Conservation (phyloP, 1,284 basidiomycete species). For the Heimioporus punctisporus region DNA sequence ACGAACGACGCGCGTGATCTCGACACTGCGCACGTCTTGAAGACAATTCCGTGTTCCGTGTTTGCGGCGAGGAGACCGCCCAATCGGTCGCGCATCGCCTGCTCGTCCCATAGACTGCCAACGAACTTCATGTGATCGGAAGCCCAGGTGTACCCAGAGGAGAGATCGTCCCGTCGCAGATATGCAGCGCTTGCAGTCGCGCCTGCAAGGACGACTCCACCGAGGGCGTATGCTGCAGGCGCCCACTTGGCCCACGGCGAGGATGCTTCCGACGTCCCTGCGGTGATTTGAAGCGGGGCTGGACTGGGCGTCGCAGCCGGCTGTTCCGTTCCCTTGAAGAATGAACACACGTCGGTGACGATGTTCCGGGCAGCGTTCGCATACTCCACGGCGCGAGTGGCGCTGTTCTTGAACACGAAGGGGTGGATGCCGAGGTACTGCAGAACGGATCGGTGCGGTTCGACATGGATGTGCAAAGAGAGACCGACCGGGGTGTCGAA, state of each 20-base stretch:
- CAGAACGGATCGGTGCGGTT: background rate
- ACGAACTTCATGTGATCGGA: slow-evolving; percentile 94
- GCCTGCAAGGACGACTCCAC: slow-evolving; percentile 76
- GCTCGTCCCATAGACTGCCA: slow-evolving; percentile 85
- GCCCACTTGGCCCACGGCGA: slow-evolving; percentile 62
- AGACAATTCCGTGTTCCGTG: slow-evolving; percentile 63
- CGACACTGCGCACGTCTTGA: slow-evolving; percentile 66
- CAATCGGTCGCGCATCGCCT: slow-evolving; percentile 62
- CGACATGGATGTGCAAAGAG: background rate
- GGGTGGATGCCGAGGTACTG: slow-evolving; percentile 91
- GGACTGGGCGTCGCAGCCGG: slow-evolving; percentile 31
- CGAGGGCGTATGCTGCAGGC: slow-evolving; percentile 63
- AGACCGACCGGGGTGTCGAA: slow-evolving; percentile 88
- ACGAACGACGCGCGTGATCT: background rate
- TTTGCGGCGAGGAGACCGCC: slow-evolving; percentile 64
- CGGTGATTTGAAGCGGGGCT: slow-evolving; percentile 24
- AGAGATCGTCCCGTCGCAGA: slow-evolving; percentile 74
- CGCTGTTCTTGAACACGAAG: slow-evolving; percentile 82
- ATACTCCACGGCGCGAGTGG: slow-evolving; percentile 78
- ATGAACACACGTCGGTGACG: slow-evolving; percentile 53
- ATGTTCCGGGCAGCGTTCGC: slow-evolving; percentile 68
- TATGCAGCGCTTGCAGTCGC: slow-evolving; percentile 88
- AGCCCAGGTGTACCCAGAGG: slow-evolving; percentile 75
- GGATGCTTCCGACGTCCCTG: slow-evolving; percentile 22
- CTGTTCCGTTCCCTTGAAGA: slow-evolving; percentile 47